These are phyloP conservation scores for Candida qinlingensis DNA, from an alignment of 805 yeast species.

Conservation along the genomic window DNA sequence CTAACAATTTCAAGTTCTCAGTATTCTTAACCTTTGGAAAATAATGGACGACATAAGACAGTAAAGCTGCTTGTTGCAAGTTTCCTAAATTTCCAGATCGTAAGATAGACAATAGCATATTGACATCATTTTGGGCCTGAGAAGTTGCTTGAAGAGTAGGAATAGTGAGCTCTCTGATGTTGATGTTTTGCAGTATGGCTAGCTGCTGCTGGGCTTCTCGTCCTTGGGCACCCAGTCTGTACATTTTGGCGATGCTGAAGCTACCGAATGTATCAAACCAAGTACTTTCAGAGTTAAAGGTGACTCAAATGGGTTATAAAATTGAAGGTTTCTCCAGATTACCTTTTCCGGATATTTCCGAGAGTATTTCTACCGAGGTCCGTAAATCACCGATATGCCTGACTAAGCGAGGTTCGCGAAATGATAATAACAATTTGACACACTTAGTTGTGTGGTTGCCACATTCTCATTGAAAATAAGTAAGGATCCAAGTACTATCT, in stretches of 20 bases:
- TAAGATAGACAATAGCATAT: conserved; percentile 21
- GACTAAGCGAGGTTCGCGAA: no score
- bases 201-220: conserved; percentile 19
- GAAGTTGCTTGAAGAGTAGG: conserved; percentile 27
- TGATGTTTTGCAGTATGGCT: conserved; percentile 27
- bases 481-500: not conserved
- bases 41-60: conserved; percentile 40
- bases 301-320: no score
- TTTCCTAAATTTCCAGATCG: conserved; percentile 1
- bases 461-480: not conserved
- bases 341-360: not conserved
- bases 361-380: not conserved
- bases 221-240: conserved; percentile 25
- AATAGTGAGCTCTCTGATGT: conserved; percentile 28
- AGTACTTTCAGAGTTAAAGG: no score
- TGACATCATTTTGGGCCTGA: conserved; percentile 25
- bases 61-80: conserved; percentile 8
- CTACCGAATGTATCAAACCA: not conserved
- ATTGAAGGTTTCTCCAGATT: not conserved
- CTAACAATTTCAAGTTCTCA: conserved; percentile 34
- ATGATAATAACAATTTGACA: not conserved
- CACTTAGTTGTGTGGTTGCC: not conserved
- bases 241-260: conserved; percentile 12
- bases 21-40: conserved; percentile 41
- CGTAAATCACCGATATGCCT: no score